phyloP scores from a whole-genome alignment of 129 eudicot genomes.

The Escallonia rubra region DNA sequence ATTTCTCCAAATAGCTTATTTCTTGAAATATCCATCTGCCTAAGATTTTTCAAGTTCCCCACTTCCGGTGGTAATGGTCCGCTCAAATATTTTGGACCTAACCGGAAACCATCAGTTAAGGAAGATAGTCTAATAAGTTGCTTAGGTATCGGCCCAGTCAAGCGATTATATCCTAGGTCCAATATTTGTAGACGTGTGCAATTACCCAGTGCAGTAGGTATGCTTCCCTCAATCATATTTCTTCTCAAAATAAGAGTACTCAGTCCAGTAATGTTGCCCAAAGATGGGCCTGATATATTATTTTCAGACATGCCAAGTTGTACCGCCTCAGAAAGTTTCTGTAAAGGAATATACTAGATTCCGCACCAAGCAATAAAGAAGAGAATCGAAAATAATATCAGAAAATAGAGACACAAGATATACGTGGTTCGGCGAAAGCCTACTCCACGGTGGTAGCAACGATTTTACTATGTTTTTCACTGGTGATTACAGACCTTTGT shows the following conservation, averaged over 20 bases:
- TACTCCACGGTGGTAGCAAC: too few relatives aligned
- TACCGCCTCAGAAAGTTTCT: background rate
- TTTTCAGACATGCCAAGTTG: background rate
- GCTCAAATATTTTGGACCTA: background rate
- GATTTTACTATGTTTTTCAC: too few relatives aligned
- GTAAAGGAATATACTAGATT: too few relatives aligned
- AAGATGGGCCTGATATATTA: background rate
- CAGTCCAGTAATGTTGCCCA: background rate
- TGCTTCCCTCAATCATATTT: constrained; percentile 3
- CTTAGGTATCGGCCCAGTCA: background rate
- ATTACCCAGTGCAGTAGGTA: background rate
- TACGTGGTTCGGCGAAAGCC: too few relatives aligned
- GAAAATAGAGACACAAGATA: too few relatives aligned
- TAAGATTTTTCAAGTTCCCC: background rate
- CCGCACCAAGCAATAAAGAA: too few relatives aligned
- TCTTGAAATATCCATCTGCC: background rate
- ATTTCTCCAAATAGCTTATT: background rate
- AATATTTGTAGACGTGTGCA: background rate
- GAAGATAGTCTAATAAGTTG: background rate
- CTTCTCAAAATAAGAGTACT: background rate
- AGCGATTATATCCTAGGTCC: background rate
- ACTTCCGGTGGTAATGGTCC: background rate
- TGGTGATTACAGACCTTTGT: too few relatives aligned
- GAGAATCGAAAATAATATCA: too few relatives aligned
- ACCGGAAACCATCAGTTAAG: background rate